These are phyloP conservation scores for Tranzscheliella williamsii DNA, from an alignment of 1,284 basidiomycete genomes.

Conservation along the genomic window DNA sequence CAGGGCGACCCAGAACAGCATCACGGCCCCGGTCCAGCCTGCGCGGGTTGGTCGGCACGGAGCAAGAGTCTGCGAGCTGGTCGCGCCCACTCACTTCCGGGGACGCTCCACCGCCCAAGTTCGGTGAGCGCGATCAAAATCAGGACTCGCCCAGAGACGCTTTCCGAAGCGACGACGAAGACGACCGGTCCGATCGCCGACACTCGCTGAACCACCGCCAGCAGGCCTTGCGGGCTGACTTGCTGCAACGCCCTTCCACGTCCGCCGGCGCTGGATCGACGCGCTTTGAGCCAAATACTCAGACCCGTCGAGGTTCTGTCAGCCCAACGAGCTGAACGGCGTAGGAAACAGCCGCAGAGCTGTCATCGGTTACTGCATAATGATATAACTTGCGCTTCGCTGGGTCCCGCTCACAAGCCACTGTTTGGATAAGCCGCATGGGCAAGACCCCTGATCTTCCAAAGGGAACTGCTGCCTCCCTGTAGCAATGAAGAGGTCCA, in stretches of 20 bases:
- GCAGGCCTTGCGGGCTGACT: slow-evolving; percentile 9
- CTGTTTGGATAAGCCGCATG: no score
- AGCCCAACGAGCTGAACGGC: no score
- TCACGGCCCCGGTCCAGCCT: neutral
- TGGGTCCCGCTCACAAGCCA: no score
- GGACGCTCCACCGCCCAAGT: neutral
- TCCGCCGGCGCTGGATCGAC: slow-evolving; percentile 32
- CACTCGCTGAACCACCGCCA: slow-evolving; percentile 7
- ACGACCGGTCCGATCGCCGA: slow-evolving; percentile 14
- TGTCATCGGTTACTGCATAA: no score
- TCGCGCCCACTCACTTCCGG: slow-evolving; percentile 31
- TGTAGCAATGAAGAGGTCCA: no score
- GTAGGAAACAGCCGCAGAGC: no score
- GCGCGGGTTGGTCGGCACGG: no score
- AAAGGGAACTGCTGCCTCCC: no score
- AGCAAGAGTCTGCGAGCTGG: no score
- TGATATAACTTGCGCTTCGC: no score
- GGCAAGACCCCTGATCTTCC: no score
- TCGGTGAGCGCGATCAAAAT: neutral
- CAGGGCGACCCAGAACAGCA: neutral
- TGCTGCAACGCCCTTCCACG: slow-evolving; percentile 27
- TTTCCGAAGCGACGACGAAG: slow-evolving; percentile 6
- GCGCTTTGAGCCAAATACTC: slow-evolving; percentile 19
- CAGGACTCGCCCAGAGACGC: neutral
- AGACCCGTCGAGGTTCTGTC: slow-evolving; percentile 7